phyloP scores from a whole-genome alignment of 257 asterid species.

The Nicotiana noctiflora region DNA sequence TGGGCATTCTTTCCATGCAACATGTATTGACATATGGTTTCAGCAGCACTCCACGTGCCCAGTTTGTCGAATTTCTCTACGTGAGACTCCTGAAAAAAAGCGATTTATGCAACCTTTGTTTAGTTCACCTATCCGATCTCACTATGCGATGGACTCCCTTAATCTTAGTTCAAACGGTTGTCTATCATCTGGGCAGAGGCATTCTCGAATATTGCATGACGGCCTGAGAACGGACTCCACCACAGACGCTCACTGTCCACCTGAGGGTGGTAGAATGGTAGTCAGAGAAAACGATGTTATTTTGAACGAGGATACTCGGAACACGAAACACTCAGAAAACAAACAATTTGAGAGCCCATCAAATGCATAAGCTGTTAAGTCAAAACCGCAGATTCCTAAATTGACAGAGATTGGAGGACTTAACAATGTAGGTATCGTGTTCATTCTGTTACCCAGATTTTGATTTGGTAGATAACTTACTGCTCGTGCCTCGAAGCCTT shows the following conservation, averaged over 20 bases:
- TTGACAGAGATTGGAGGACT: neutral
- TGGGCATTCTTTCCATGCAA: constrained; percentile 70
- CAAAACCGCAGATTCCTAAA: neutral
- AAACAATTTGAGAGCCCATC: constrained; percentile 44
- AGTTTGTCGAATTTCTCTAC: constrained; percentile 75
- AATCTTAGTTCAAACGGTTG: constrained; percentile 29
- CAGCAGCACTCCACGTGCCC: constrained; percentile 80
- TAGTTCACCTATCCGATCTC: constrained; percentile 59
- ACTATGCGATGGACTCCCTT: constrained; percentile 25
- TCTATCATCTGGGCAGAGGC: constrained; percentile 26
- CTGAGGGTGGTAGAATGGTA: constrained; percentile 14
- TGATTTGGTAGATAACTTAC: neutral
- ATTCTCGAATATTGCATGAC: constrained; percentile 21
- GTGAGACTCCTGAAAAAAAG: constrained; percentile 46
- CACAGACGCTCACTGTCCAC: constrained; percentile 16
- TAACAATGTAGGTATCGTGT: neutral
- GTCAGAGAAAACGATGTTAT: constrained; percentile 17
- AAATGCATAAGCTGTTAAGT: constrained; percentile 10
- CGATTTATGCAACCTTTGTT: constrained; percentile 64
- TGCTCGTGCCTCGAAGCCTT: neutral
- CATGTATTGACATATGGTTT: constrained; percentile 77
- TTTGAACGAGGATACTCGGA: constrained; percentile 9
- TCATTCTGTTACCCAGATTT: neutral
- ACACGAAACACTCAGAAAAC: constrained; percentile 17
- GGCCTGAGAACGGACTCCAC: constrained; percentile 20